Percentiles rank a stretch among this genome's conserved stretches.
Evolutionary conservation across 2,329 filamentous ascomycete genomes (phyloP).

Genomic region (Myriosclerotinia duriaeana): DNA sequence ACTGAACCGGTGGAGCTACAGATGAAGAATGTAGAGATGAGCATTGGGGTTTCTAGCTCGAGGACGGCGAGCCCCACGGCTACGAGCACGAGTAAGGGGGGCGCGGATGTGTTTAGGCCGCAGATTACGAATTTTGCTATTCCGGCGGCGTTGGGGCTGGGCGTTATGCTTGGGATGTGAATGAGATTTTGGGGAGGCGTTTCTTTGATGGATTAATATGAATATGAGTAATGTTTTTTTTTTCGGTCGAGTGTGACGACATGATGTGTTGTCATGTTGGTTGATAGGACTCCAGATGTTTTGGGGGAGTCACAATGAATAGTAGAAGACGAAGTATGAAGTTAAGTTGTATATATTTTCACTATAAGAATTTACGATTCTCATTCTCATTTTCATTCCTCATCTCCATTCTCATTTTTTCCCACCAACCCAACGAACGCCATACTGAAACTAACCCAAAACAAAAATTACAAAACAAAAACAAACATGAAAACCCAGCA

Average conservation of each 20-base stretch:
- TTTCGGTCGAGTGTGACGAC: neutral
- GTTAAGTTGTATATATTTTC: too few species aligned
- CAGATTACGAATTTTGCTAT: constrained; percentile 24
- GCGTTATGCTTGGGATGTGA: constrained; percentile 13
- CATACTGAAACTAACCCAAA: neutral
- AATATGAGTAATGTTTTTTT: constrained; percentile 12
- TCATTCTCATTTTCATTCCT: too few species aligned
- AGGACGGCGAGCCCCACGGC: constrained; percentile 2
- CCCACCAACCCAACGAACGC: neutral
- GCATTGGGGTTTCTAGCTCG: constrained; percentile 1
- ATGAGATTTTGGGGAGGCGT: neutral
- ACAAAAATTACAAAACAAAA: neutral
- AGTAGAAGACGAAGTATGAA: neutral
- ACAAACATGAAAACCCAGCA: neutral
- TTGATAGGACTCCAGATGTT: neutral
- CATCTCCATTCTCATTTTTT: neutral
- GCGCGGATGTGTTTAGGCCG: neutral
- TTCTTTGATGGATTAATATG: neutral
- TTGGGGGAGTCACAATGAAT: neutral
- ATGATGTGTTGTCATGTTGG: neutral
- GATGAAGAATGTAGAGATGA: constrained; percentile 17
- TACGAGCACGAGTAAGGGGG: constrained; percentile 10
- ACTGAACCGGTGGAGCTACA: neutral
- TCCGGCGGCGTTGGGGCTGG: constrained; percentile 18
- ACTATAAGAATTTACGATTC: too few species aligned